Base-by-base conservation (phyloP, 768 basidiomycete genomes). In the Heimioporus sp. region DNA sequence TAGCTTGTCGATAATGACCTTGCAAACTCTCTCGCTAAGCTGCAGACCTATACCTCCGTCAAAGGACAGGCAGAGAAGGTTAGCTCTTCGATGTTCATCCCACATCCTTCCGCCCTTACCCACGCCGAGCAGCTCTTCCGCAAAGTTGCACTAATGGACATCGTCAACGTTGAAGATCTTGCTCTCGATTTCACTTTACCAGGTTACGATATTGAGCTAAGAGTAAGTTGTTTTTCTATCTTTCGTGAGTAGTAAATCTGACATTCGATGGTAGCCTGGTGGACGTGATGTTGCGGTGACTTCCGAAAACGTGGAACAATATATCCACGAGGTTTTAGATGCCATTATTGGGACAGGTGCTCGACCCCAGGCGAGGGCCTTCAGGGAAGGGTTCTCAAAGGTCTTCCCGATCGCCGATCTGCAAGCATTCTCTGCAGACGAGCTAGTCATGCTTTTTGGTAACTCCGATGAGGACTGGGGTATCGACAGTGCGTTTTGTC, bases 401-500 rank as follows among this genome's bases (percentile, higher is more conserved):
- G 94, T 98, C 30, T 98, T 99, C 79, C 91, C 96, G 5, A 85
- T 98, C 42, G 74, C 79, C 24, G 95, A 99, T 63, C 74, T 99
- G 30, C 84, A 88, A 59, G 90, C 92, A 7, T 99, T 99, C 73
- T 88, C 95, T 35, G 81, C 92, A 5, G 92, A 97, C 52, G 97
- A 99, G 69, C 73, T 99, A n/a, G 89, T 90, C 15, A 90, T 96
- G 81, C 76, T 98, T 19, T 96, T 98, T 63, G 96, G 96, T 16
- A 95, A 95, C 61, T 84, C 89, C 10, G 92, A 98, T n/a, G 97
- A 99, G 65, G 97, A 99, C 65, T 99, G 97, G 97, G 85, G 81
- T 54, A 65, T 78, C 11, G 94, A 97, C 69, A 92, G 95, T 98
- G 68, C 57, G 92, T 73, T 9, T 6, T 20, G 30, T 19, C 53